Evolutionary conservation across 371 early-diverging fungal species (phyloP), one percentile per base, ranked within the genome.

Genomic region (Lichtheimia ramosa): DNA sequence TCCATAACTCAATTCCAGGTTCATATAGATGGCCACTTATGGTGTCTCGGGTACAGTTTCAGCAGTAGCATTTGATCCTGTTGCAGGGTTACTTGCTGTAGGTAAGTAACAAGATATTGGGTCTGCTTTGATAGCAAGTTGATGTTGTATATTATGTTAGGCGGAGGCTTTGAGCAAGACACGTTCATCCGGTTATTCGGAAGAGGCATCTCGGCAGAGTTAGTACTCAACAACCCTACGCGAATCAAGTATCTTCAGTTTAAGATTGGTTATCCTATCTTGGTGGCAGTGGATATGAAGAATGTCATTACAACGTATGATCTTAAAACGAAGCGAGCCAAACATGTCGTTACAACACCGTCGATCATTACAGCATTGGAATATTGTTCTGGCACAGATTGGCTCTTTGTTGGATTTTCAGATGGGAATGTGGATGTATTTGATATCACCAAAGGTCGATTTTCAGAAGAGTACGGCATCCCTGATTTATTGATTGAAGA

Each of bases 371-470:
- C 84, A 8, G 75, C 82, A 13, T 64, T 77, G 23, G 73, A 77
- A 34, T 73, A 81, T 20, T 77, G 79, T 46, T 24, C 68, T 3
- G 86, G 84, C 21, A 75, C 83, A 43, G 83, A 85, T 40, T 85
- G 84, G 83, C 58, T 85, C 7, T 81, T 80, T 59, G 70, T 83
- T 54, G 86, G 86, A 0, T 73, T 82, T 41, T 73, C 73, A 6
- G 83, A 83, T 56, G 86, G 86, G 7, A 72, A 66, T 49, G 62
- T 83, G 5, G 82, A 83, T 54, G 77, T 83, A 2, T 83, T 83
- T 66, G 83, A 85, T 65, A 72, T 82, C 16, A 71, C 71, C 23
- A 60, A 68, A 15, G 84, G 84, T 21, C 66, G 49, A 39, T 57
- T 79, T 10, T 53, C 71, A 6, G 66, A 76, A 10, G 59, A 65